Evolutionary conservation across 2,329 filamentous ascomycete species (phyloP).

Genomic region (Epicoccum sorghinum): DNA sequence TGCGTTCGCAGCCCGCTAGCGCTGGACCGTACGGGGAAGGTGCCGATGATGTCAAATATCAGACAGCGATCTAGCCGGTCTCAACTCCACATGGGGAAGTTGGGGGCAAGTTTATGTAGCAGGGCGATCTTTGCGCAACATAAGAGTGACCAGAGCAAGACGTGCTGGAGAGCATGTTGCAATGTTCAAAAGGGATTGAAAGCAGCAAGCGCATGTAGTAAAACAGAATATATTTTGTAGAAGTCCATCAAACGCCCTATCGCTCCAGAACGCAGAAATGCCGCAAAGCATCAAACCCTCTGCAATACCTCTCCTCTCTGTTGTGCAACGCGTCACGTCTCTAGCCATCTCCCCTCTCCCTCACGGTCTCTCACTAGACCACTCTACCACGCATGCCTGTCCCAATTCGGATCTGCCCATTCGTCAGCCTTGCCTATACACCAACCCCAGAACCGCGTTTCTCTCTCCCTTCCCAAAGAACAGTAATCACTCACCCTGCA

Average conservation of each 20-base stretch:
- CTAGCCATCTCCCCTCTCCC: background rate
- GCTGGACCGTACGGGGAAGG: constrained; percentile 16
- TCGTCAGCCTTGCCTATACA: constrained; percentile 19
- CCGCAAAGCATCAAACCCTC: constrained; percentile 1
- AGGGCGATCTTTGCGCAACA: no score
- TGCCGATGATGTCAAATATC: constrained; percentile 28
- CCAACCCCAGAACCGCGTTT: background rate
- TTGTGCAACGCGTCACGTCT: no score
- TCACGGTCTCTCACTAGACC: background rate
- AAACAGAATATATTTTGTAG: constrained; percentile 1
- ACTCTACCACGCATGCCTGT: constrained; percentile 57
- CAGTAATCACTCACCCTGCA: constrained; percentile 72
- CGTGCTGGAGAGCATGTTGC: no score
- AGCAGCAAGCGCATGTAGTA: background rate
- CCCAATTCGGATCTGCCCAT: constrained; percentile 78
- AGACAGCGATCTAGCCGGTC: no score
- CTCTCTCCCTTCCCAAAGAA: no score
- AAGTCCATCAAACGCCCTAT: constrained; percentile 24
- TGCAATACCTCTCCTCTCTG: no score
- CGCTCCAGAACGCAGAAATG: constrained; percentile 35
- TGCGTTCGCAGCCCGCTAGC: constrained; percentile 28
- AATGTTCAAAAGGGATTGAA: no score
- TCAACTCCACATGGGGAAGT: constrained; percentile 7
- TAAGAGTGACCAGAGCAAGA: no score
- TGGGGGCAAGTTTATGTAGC: background rate